A percentile compares a stretch with the other conserved stretches of the same genome.
Evolutionary conservation across 2,329 filamentous ascomycete species (phyloP).

Genomic region (Monosporascus sp.): DNA sequence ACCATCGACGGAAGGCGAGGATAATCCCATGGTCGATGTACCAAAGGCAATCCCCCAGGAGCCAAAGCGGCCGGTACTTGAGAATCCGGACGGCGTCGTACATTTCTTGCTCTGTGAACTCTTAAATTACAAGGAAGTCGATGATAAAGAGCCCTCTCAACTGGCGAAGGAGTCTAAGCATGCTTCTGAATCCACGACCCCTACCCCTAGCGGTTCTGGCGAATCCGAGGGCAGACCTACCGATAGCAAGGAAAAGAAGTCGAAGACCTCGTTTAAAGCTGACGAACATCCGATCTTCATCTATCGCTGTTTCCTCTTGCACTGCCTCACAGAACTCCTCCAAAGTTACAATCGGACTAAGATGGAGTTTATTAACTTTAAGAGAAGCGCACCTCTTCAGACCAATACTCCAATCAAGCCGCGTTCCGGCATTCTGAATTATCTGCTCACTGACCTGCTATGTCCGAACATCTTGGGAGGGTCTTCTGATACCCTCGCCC

Average conservation of each 20-base stretch:
- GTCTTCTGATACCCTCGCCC: conserved; percentile 65
- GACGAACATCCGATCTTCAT: conserved; percentile 95
- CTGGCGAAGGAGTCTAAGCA: conserved; percentile 37
- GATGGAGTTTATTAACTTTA: conserved; percentile 99
- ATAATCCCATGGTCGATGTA: conserved; percentile 58
- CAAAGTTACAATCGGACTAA: conserved; percentile 92
- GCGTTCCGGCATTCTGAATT: conserved; percentile 86
- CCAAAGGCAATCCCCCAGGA: conserved; percentile 58
- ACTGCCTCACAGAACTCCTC: conserved; percentile 84
- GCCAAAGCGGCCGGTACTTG: conserved; percentile 75
- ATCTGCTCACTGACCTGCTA: conserved; percentile 76
- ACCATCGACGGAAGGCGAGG: conserved; percentile 51
- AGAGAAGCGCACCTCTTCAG: conserved; percentile 78
- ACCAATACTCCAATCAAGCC: conserved; percentile 89
- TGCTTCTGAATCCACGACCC: conserved; percentile 26
- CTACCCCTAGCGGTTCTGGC: conserved; percentile 25
- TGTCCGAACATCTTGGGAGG: conserved; percentile 56
- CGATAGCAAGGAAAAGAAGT: conserved; percentile 56
- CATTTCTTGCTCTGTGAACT: conserved; percentile 92
- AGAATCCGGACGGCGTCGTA: conserved; percentile 90
- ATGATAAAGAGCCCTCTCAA: conserved; percentile 64
- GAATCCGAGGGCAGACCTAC: conserved; percentile 16
- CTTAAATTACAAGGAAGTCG: conserved; percentile 85
- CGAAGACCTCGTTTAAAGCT: conserved; percentile 75
- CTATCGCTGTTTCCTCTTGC: conserved; percentile 90